Evolutionary conservation across 2,329 filamentous ascomycete species (phyloP).

Genomic region (Diaporthe longicolla): DNA sequence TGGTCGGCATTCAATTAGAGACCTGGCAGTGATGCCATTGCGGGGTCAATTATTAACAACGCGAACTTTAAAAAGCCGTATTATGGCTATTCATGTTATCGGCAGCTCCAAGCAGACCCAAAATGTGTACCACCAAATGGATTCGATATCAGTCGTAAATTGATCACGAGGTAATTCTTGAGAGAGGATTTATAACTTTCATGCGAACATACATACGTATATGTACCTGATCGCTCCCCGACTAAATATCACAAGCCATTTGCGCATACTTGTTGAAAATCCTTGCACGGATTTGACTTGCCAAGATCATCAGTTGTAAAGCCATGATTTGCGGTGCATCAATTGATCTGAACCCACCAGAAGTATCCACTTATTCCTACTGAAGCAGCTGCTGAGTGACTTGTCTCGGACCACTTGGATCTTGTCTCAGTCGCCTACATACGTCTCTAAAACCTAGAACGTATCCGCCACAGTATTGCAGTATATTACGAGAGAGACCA

Average conservation of each 20-base stretch:
- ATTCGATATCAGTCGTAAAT: too few species aligned
- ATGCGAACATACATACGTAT: too few species aligned
- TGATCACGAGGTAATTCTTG: too few species aligned
- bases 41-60: too few species aligned
- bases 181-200: too few species aligned
- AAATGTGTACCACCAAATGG: background rate
- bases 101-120: background rate
- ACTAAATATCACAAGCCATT: too few species aligned
- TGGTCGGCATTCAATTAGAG: background rate
- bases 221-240: too few species aligned
- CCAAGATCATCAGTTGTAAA: background rate
- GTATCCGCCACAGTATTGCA: background rate
- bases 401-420: background rate
- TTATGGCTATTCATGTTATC: background rate
- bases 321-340: slow-evolving; percentile 1
- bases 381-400: background rate
- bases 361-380: background rate
- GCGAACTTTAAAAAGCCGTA: background rate
- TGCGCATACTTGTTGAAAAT: background rate
- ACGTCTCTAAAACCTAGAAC: background rate
- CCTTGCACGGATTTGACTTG: background rate
- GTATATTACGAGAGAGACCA: too few species aligned
- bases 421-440: background rate
- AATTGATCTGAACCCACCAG: background rate
- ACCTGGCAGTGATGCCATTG: background rate